Evolutionary conservation across 352 stramenopile species (phyloP), one percentile per base, ranked within the genome.

Genomic region (Peronospora belbahrii): DNA sequence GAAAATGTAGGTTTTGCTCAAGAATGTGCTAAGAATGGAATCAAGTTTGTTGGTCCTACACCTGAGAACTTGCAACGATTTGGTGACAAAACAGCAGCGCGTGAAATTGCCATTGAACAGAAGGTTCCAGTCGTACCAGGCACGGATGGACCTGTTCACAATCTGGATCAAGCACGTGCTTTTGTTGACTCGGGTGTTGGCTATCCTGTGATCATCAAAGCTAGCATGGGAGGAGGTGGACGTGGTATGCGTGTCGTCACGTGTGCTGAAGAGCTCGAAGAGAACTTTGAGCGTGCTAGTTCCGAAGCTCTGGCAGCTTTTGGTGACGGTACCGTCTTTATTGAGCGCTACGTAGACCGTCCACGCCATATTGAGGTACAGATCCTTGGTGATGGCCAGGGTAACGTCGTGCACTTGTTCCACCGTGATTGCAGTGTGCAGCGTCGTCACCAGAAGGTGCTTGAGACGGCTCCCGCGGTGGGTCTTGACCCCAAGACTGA

Each of bases 351-450:
- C 63, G 77, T 98, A 24, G 78, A 90, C 46, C 85, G 96, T 63
- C 90, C 96, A 9, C 85, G 92, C 30, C 96, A 99, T 67, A 96
- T 99, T 42, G 95, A 99, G 61, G 88, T 98, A 11, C 95, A 99
- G 80, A 89, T 98, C 32, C 62, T 99, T 1, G 96, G 89, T 34
- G 96, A 99, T 42, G 79, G 82, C 9, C 74, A 95, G 34, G 95
- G 95, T 36, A 88, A 97, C 55, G 85, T 97, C 4, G 77, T 98
- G 33, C 88, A 97, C 67, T 74, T 99, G 31, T 94, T 78, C 62
- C 93, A 98, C 63, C 88, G 96, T 17, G 96, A 99, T 65, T 99
- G 96, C 76, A 97, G 85, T 23, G 88, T 99, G 22, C 96, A 99
- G 68, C 82, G 95, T 50, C 85, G 96, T 27, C 94, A 99, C 74